These are phyloP conservation scores for Fusarium abutilonis DNA, from an alignment of 2,329 filamentous ascomycete species.

Conservation along the genomic window DNA sequence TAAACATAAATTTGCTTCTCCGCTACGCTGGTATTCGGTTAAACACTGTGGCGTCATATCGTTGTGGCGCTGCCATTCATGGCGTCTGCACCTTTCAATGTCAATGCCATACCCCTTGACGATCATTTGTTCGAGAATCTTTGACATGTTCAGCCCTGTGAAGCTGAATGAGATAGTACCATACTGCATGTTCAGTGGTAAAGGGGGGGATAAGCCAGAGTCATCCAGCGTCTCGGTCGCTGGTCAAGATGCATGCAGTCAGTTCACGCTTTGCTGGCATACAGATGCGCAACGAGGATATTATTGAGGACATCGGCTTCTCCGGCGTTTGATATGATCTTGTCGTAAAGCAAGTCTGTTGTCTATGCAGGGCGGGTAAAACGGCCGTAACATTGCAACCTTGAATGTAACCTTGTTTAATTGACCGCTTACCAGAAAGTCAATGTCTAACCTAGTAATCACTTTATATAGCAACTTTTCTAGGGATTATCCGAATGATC, in stretches of 20 bases:
- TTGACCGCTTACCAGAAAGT: background rate
- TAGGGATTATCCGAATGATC: background rate
- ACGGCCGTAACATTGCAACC: background rate
- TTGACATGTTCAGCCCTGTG: background rate
- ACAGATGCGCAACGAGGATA: background rate
- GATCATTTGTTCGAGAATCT: background rate
- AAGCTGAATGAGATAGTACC: background rate
- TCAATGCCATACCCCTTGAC: background rate
- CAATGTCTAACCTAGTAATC: background rate
- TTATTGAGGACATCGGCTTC: background rate
- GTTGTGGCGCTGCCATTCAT: background rate
- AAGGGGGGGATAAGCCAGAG: background rate
- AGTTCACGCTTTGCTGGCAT: slow-evolving; percentile 4
- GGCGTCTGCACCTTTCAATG: background rate
- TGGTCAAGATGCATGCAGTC: slow-evolving; percentile 14
- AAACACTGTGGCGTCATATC: background rate
- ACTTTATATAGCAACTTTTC: background rate
- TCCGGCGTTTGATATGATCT: background rate
- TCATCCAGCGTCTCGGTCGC: background rate
- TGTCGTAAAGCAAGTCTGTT: background rate
- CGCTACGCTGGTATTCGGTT: background rate
- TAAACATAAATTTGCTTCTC: too few species aligned
- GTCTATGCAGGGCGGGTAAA: background rate
- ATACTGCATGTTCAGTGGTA: background rate
- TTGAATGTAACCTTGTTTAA: background rate